These are phyloP conservation scores for Metschnikowia matae DNA, from an alignment of 805 yeast species.

Conservation along the genomic window DNA sequence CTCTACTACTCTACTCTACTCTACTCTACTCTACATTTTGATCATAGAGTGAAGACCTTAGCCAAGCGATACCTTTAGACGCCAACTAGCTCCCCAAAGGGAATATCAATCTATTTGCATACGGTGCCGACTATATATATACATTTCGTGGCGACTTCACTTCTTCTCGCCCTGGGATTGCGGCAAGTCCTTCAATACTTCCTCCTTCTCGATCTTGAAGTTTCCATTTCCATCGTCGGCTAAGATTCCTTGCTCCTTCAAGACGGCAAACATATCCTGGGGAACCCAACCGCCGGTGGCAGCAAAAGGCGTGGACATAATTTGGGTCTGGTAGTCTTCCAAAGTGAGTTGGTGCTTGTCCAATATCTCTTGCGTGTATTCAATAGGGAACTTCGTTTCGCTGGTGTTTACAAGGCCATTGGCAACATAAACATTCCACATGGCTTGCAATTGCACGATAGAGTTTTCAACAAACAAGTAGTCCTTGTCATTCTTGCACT, in stretches of 20 bases:
- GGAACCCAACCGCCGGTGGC: constrained; percentile 96
- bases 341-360: constrained; percentile 55
- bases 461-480: constrained; percentile 63
- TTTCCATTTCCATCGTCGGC: constrained; percentile 49
- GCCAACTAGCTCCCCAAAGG: background rate
- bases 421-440: constrained; percentile 65
- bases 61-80: constrained; percentile 70
- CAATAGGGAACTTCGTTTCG: constrained; percentile 51
- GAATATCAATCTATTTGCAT: background rate
- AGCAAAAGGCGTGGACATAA: constrained; percentile 73
- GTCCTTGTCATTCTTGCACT: constrained; percentile 54
- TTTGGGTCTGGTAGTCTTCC: constrained; percentile 62
- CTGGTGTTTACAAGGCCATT: constrained; percentile 50
- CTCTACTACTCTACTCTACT: too few species aligned
- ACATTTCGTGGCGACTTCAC: background rate
- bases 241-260: constrained; percentile 65
- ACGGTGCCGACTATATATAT: background rate
- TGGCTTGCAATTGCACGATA: constrained; percentile 57
- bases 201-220: constrained; percentile 29
- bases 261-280: constrained; percentile 79
- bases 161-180: constrained; percentile 2
- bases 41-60: constrained; percentile 61
- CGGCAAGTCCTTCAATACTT: constrained; percentile 21
- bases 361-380: constrained; percentile 54
- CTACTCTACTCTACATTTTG: constrained; percentile 76